These are phyloP conservation scores for Collybiopsis luxurians DNA, from an alignment of 768 basidiomycete genomes.

Conservation along the genomic window DNA sequence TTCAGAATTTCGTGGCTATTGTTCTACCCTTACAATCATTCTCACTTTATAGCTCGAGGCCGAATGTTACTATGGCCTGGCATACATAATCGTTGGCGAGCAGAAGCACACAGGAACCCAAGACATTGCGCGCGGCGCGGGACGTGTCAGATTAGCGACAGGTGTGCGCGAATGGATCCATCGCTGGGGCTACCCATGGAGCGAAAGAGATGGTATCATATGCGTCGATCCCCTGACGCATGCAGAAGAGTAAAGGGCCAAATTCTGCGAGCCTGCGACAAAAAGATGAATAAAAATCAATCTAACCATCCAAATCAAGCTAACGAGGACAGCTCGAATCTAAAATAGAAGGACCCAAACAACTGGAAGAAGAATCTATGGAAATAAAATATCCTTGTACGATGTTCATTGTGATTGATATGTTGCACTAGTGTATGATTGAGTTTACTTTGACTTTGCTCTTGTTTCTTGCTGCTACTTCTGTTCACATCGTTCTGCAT, in stretches of 20 bases:
- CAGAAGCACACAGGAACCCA: constrained; percentile 96
- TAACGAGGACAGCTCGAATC: neutral
- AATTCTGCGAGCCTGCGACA: no score
- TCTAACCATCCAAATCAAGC: neutral
- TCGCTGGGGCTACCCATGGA: constrained; percentile 96
- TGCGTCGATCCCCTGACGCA: constrained; percentile 88
- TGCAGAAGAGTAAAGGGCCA: constrained; percentile 34
- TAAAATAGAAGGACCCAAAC: neutral
- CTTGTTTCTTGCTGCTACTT: neutral
- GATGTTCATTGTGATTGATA: constrained; percentile 4
- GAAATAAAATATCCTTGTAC: neutral
- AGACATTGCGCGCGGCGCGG: constrained; percentile 76
- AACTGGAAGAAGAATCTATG: neutral
- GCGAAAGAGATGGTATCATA: constrained; percentile 85
- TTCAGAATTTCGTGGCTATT: neutral
- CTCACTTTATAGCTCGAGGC: constrained; percentile 61
- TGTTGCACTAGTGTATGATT: constrained; percentile 8
- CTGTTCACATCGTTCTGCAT: neutral
- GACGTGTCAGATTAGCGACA: constrained; percentile 77
- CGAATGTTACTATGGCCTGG: constrained; percentile 85
- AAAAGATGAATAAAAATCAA: neutral
- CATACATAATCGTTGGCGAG: constrained; percentile 90
- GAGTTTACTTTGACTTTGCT: neutral
- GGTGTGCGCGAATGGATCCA: constrained; percentile 91
- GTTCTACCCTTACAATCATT: neutral